Evolutionary conservation across 2,329 filamentous ascomycete genomes (phyloP).

Genomic region (Xylaria sp.): DNA sequence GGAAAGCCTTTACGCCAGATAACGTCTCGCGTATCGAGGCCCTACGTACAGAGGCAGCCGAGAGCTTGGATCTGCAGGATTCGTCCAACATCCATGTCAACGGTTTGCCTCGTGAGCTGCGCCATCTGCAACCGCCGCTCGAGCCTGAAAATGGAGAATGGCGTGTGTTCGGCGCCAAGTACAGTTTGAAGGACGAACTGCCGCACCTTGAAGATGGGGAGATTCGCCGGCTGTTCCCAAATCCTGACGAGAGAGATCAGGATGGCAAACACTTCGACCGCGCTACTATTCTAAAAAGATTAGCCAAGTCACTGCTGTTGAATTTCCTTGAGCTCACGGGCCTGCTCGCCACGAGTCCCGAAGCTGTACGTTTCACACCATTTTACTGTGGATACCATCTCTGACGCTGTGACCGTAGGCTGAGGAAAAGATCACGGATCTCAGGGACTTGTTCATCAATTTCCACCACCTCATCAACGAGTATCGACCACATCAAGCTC

Average conservation of each 20-base stretch:
- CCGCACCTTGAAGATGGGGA: constrained; percentile 73
- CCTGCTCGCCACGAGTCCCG: constrained; percentile 69
- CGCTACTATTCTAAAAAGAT: constrained; percentile 72
- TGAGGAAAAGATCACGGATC: constrained; percentile 74
- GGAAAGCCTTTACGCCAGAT: constrained; percentile 81
- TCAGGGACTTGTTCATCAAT: constrained; percentile 85
- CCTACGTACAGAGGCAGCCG: constrained; percentile 49
- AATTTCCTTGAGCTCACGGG: constrained; percentile 88
- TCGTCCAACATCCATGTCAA: constrained; percentile 45
- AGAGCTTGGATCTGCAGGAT: constrained; percentile 38
- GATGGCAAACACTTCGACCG: constrained; percentile 65
- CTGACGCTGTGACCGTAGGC: constrained; percentile 50
- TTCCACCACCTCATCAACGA: constrained; percentile 93
- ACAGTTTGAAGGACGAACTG: constrained; percentile 29
- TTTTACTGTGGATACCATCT: not conserved
- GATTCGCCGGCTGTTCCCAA: constrained; percentile 64
- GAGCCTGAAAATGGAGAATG: constrained; percentile 72
- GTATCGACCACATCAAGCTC: constrained; percentile 73
- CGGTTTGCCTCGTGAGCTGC: constrained; percentile 72
- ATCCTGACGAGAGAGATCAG: constrained; percentile 50
- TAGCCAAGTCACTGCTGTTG: constrained; percentile 83
- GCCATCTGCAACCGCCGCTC: constrained; percentile 79
- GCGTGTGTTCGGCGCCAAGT: constrained; percentile 43
- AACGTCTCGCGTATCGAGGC: constrained; percentile 66
- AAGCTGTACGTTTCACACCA: constrained; percentile 47